Base-by-base conservation (phyloP, 768 basidiomycete genomes). In the Scleroderma bovista region DNA sequence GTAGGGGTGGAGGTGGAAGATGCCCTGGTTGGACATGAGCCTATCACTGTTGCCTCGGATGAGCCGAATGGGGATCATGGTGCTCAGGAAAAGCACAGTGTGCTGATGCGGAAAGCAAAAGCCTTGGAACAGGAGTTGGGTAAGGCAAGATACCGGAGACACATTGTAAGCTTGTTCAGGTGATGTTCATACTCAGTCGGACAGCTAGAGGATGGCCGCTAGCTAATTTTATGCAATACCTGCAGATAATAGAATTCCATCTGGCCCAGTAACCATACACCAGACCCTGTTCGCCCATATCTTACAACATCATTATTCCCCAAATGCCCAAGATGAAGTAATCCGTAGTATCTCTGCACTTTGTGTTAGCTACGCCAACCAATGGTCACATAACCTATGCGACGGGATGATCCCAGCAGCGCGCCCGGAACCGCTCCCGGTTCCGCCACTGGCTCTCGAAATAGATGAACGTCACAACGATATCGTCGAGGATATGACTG, bases 401-500 rank as follows among this genome's bases (percentile, higher is more conserved):
- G 26, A 37, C 32, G 20, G 34, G 17, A 5, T 56, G 37, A 37
- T 55, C 45, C 53, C 51, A 54, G 1, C 42, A 5, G 32, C 49
- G 56, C 0, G 60, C 44, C 45, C 16, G 64, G 31, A 3, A 7
- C 15, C 38, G 32, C 33, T 68, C 64, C 29, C 43, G 57, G 16
- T 62, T 65, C 6, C 54, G 57, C 65, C 65, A 66, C 47, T 52
- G 63, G 19, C 51, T 37, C 44, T 62, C 66, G n/a, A 68, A 67
- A 40, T 67, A 71, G 17, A 71, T 51, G 26, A 71, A 69, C 0
- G 69, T 69, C 47, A 68, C 65, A 29, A 69, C 22, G 32, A 69
- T 68, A 32, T 69, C 69, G 44, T 71, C 68, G 12, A 69, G 50
- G 34, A 69, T 68, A 26, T 43, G 53, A 10, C 48, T 37, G 6